Evolutionary conservation across 805 yeast species (phyloP).

Genomic region (Nadsonia fulvescens): DNA sequence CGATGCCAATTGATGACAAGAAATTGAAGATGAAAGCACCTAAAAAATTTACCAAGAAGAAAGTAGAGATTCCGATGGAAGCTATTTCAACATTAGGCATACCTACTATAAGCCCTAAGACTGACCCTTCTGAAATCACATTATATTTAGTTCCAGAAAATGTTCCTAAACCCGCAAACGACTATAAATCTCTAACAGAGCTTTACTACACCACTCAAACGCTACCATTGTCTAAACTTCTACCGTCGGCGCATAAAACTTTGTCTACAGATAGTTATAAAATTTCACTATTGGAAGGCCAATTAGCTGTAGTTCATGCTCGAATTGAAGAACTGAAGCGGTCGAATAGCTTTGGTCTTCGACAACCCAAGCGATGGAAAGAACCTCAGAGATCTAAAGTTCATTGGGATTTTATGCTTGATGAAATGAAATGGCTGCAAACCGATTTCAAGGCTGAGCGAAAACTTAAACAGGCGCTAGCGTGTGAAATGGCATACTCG

Average conservation of each 20-base stretch:
- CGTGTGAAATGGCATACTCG: slow-evolving; percentile 52
- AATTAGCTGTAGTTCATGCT: slow-evolving; percentile 73
- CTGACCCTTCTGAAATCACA: slow-evolving; percentile 11
- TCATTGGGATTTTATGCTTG: slow-evolving; percentile 57
- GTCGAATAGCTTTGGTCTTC: slow-evolving; percentile 74
- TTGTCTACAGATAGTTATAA: slow-evolving; percentile 74
- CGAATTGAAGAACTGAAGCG: slow-evolving; percentile 84
- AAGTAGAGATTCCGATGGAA: slow-evolving; percentile 1
- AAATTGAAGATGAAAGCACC: background rate
- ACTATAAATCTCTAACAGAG: slow-evolving; percentile 46
- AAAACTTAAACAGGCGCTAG: slow-evolving; percentile 52
- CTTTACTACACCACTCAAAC: slow-evolving; percentile 77
- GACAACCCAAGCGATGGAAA: slow-evolving; percentile 56
- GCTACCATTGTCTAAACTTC: slow-evolving; percentile 59
- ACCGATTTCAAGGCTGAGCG: slow-evolving; percentile 55
- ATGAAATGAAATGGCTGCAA: slow-evolving; percentile 75
- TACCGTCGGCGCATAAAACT: slow-evolving; percentile 75
- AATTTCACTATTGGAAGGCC: slow-evolving; percentile 73
- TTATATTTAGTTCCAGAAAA: slow-evolving; percentile 18
- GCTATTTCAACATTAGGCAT: background rate
- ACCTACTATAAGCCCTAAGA: background rate
- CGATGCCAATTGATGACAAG: slow-evolving; percentile 1
- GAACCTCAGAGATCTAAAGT: slow-evolving; percentile 43
- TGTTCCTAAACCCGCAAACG: slow-evolving; percentile 20
- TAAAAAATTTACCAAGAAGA: background rate